phyloP scores from a whole-genome alignment of 345 rosid genomes.

The Toxicodendron radicans region DNA sequence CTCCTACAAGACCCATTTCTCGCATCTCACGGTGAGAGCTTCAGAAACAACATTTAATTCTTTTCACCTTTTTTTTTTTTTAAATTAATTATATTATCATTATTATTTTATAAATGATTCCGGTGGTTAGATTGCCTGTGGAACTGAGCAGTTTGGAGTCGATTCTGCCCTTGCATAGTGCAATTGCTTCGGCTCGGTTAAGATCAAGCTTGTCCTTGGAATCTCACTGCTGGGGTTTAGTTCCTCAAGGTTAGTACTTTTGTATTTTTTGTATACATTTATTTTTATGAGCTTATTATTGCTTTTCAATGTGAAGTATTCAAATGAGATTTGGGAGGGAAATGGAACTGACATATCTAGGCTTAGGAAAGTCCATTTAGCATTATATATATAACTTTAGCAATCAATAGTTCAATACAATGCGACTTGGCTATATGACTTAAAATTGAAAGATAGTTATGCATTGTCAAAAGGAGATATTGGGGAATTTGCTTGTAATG shows the following conservation, averaged over 20 bases:
- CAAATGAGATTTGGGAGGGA: background rate
- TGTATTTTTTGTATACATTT: too few relatives aligned
- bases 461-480: too few relatives aligned
- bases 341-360: too few relatives aligned
- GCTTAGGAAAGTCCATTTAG: background rate
- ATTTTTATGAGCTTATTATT: too few relatives aligned
- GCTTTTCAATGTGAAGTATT: too few relatives aligned
- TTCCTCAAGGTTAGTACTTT: constrained; percentile 61
- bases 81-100: too few relatives aligned
- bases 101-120: background rate
- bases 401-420: background rate
- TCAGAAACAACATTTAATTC: background rate
- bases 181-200: constrained; percentile 64
- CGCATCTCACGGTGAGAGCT: constrained; percentile 37
- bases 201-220: constrained; percentile 59
- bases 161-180: constrained; percentile 66
- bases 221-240: constrained; percentile 62
- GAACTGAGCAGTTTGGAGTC: constrained; percentile 43
- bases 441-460: too few relatives aligned
- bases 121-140: too few relatives aligned
- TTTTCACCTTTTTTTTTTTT: background rate
- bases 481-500: too few relatives aligned
- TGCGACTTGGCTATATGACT: too few relatives aligned
- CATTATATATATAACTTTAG: background rate
- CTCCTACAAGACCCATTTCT: constrained; percentile 39